Base-by-base conservation (phyloP, 2,329 filamentous ascomycete genomes). In the Hymenoscyphus occultus region DNA sequence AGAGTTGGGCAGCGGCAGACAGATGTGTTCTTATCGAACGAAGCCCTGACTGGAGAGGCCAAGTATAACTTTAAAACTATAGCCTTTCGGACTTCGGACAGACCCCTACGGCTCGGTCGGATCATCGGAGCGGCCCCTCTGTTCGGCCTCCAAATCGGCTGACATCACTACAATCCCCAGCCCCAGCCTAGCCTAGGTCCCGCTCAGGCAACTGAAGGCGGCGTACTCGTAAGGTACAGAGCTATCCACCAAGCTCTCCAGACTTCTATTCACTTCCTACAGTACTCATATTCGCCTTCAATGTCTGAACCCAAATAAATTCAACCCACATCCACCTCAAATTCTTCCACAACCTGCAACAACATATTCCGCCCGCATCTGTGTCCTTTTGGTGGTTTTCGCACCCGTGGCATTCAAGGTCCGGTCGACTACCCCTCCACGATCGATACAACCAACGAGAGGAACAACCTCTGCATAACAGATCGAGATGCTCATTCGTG, bases 401-500 rank as follows among this genome's bases (percentile, higher is more conserved):
- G 4, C 48, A 13, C 48, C n/a, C 48, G 7, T n/a, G 5, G 48
- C 48, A 54, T 22, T 19, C 32, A 57, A 31, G 13, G 31, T 39
- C n/a, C 56, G 22, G 28, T 56, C 16, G 28, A 19, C 31, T 45
- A 61, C 45, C 48, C 54, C 63, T 48, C 40, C 22, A 51, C 28
- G 39, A 19, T 28, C 3, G 39, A 39, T 39, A 22, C 22, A 10
- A 28, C 54, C 14, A 19, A 14, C 40, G 9, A 19, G 69, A 97
- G 16, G 10, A 39, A 31, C 32, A 97, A 87, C 84, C 97, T 74
- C 82, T 28, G n/a, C 48, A 54, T 13, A 22, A 9, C 19, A 51
- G 45, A n/a, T 54, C 97, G 64, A 87, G 93, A 77, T 62, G 64
- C 56, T 91, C 97, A 72, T 64, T 32, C 58, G 62, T 28, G 62